Evolutionary conservation across 2,329 filamentous ascomycete genomes (phyloP).

Genomic region (Dothistroma pini): DNA sequence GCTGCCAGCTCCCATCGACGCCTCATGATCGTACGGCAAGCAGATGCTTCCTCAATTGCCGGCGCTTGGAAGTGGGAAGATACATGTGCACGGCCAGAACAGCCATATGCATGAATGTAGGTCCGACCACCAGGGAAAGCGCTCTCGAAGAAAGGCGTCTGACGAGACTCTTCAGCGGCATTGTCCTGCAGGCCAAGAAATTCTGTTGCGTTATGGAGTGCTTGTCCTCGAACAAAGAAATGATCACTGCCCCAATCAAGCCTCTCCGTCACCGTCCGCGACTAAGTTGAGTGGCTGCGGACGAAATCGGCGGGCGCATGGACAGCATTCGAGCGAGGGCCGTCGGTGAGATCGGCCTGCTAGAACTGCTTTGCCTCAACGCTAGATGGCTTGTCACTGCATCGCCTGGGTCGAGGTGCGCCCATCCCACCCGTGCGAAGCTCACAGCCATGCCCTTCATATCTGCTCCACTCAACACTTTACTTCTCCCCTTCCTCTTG

Average conservation of each 20-base stretch:
- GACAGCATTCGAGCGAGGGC: background rate
- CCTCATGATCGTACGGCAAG: background rate
- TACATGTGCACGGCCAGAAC: background rate
- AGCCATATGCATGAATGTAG: background rate
- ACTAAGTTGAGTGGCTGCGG: background rate
- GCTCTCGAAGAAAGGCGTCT: background rate
- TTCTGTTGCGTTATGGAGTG: background rate
- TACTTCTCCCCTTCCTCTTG: slow-evolving; percentile 3
- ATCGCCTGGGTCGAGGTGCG: background rate
- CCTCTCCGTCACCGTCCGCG: background rate
- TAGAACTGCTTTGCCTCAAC: slow-evolving; percentile 2
- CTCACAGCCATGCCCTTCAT: slow-evolving; percentile 2
- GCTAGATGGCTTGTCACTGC: slow-evolving; percentile 4
- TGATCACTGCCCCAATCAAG: background rate
- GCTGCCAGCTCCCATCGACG: slow-evolving; percentile 3
- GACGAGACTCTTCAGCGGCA: background rate
- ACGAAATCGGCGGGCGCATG: background rate
- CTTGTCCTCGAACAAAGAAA: slow-evolving; percentile 3
- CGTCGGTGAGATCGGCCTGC: slow-evolving; percentile 6
- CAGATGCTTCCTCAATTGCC: background rate
- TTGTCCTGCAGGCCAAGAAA: background rate
- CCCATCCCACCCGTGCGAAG: background rate
- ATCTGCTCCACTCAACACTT: slow-evolving; percentile 7
- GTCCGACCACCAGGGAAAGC: background rate
- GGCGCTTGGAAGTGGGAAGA: background rate